Percentiles rank a stretch among this genome's conserved stretches.
Conservation (phyloP, 148 eudicot genomes). For the Rheum nobile region DNA sequence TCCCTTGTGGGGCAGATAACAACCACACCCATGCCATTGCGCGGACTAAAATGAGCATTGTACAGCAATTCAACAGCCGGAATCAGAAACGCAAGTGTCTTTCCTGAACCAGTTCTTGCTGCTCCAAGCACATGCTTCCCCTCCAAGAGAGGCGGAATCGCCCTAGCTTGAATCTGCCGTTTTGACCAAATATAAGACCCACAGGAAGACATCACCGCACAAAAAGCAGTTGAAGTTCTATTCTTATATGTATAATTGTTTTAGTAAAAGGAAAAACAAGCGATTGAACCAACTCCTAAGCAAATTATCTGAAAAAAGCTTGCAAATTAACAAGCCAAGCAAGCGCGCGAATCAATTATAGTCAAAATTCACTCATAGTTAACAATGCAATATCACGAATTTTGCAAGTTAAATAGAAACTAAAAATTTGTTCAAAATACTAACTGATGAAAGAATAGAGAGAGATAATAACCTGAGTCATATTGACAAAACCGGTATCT, state of each 20-base stretch:
- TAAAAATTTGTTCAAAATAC: too few relatives aligned
- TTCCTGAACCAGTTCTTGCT: constrained; percentile 98
- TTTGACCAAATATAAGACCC: background rate
- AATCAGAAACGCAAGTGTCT: constrained; percentile 88
- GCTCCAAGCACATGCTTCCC: constrained; percentile 97
- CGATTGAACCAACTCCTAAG: too few relatives aligned
- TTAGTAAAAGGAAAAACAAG: too few relatives aligned
- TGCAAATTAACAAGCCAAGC: too few relatives aligned
- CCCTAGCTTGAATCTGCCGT: constrained; percentile 76
- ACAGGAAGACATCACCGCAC: background rate
- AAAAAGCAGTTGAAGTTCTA: too few relatives aligned
- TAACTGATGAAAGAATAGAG: too few relatives aligned
- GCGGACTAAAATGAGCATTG: constrained; percentile 47
- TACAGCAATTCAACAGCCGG: constrained; percentile 77
- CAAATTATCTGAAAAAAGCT: too few relatives aligned
- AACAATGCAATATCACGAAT: too few relatives aligned
- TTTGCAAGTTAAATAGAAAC: too few relatives aligned
- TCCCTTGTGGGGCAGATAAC: constrained; percentile 94
- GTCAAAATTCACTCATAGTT: too few relatives aligned
- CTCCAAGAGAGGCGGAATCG: constrained; percentile 79
- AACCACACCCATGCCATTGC: constrained; percentile 77
- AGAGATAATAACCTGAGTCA: constrained; percentile 58
- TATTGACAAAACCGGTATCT: constrained; percentile 41
- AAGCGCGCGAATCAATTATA: too few relatives aligned
- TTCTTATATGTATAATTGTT: too few relatives aligned